Base-by-base conservation (phyloP, 2,329 filamentous ascomycete genomes). In the Trichophyton benhamiae region DNA sequence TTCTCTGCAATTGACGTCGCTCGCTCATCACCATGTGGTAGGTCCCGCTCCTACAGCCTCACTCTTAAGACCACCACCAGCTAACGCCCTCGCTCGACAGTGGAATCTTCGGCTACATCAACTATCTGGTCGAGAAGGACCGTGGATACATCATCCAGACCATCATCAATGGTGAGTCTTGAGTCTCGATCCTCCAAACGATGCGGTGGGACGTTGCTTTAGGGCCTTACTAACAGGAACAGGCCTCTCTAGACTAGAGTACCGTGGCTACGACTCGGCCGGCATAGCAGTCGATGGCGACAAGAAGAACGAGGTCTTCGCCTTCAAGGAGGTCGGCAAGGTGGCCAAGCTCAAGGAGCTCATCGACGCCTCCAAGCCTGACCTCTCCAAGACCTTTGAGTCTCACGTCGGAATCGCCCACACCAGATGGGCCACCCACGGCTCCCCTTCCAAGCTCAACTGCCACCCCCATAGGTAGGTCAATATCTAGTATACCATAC, bases 321-420 rank as follows among this genome's bases (percentile, higher is more conserved):
- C 94, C 65, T 97, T 91, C 84, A 99, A 99, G 83, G 94, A 97
- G 81, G 94, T 99, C 65, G 94, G 94, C 82, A 99, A 99, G 85
- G 94, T 99, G 65, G 90, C 87, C 75, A 96, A 95, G 80, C 83
- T 99, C 75, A 95, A 89, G 83, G 81, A 91, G 79, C 87, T 97
- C 76, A 92, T 97, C 70, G 89, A 87, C 61, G 85, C 89, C 75
- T 82, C 85, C 74, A 83, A 90, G 72, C 83, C 91, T 77, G 89
- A 99, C 78, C 81, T 91, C 69, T 88, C 84, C 76, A 95, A 96
- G 83, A 83, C 91, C 73, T 97, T 96, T 76, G 94, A 97, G 78
- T 96, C 91, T 72, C 94, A 99, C 80, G 91, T 90, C 73, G 94
- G 92, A 75, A 97, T 99, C 80, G 89, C 94, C 76, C 94, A 99